Base-by-base conservation (phyloP, 371 early-diverging fungal genomes). In the Parasitella parasitica region DNA sequence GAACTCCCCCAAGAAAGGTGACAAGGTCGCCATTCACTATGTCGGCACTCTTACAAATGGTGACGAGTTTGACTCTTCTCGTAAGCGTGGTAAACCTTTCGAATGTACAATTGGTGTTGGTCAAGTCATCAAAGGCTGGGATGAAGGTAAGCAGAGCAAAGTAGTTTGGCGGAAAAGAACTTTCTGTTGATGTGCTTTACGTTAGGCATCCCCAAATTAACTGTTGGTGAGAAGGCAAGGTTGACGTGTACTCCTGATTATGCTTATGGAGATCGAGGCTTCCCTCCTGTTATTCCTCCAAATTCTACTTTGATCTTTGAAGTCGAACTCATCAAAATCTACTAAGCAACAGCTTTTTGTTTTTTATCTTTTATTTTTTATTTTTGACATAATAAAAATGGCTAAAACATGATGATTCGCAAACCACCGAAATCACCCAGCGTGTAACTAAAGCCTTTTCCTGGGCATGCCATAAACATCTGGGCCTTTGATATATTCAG, bases 81-180 rank as follows among this genome's bases (percentile, higher is more conserved):
- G 82, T 65, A 88, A 93, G 70, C 94, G 96, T 70, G 78, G 81
- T 36, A 34, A 80, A 51, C 91, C 94, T 50, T 96, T 97, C 71
- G 70, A 66, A 18, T 87, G 87, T 81, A 68, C 64, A 32, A 96
- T 98, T 64, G 98, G 98, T 69, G 90, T 93, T 39, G 95, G 95
- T n/a, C 87, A 83, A 66, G 94, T 98, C 72, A 98, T 98, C 81
- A 76, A 80, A 64, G 97, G 95, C 67, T 85, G 85, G 85, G 85
- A 85, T 67, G 84, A 85, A 72, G 91, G 78, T 73, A 72, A 50
- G 36, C 13, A 2, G 49, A 32, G 24, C 4, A 12, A 22, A 7
- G 9, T 12, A 20, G 3, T 22, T 6, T 22, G 24, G 7, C 2
- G 12, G n/a, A 41, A 20, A 1, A 13, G 11, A 6, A 16, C 6